phyloP scores from a whole-genome alignment of 352 stramenopile genomes.

The Phytophthora capsici region DNA sequence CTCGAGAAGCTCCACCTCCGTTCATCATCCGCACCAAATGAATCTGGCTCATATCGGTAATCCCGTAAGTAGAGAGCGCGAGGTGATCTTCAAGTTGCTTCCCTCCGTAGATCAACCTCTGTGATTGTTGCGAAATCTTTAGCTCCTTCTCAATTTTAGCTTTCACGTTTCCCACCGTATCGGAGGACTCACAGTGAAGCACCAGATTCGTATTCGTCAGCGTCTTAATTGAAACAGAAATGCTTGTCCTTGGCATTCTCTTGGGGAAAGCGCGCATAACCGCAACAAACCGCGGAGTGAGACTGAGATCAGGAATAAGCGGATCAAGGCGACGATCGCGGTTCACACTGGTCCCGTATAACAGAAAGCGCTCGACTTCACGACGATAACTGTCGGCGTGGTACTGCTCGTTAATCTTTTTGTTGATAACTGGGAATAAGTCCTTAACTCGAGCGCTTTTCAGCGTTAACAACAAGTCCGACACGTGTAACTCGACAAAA shows the following conservation, averaged over 20 bases:
- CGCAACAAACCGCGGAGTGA: constrained; percentile 15
- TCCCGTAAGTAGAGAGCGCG: constrained; percentile 89
- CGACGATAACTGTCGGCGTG: neutral
- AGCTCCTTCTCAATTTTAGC: constrained; percentile 89
- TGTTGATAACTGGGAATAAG: constrained; percentile 4
- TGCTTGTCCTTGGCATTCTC: constrained; percentile 47
- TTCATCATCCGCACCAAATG: constrained; percentile 85
- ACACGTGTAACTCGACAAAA: neutral
- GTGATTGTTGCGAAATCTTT: constrained; percentile 83
- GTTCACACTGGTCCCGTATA: constrained; percentile 4
- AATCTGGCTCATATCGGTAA: constrained; percentile 88
- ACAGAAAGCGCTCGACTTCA: constrained; percentile 8
- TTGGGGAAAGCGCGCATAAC: neutral
- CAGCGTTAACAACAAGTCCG: neutral
- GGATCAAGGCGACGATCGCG: neutral
- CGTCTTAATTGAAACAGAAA: constrained; percentile 29
- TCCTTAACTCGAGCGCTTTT: neutral
- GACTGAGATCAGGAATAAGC: constrained; percentile 12
- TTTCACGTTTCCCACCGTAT: constrained; percentile 48
- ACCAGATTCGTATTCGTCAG: constrained; percentile 87
- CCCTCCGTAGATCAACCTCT: constrained; percentile 92
- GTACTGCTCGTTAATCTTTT: neutral
- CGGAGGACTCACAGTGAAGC: constrained; percentile 30
- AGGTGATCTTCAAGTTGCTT: constrained; percentile 91
- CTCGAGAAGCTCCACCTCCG: constrained; percentile 25